These are phyloP conservation scores for Grammothele lineata DNA, from an alignment of 768 basidiomycete species.

Conservation along the genomic window DNA sequence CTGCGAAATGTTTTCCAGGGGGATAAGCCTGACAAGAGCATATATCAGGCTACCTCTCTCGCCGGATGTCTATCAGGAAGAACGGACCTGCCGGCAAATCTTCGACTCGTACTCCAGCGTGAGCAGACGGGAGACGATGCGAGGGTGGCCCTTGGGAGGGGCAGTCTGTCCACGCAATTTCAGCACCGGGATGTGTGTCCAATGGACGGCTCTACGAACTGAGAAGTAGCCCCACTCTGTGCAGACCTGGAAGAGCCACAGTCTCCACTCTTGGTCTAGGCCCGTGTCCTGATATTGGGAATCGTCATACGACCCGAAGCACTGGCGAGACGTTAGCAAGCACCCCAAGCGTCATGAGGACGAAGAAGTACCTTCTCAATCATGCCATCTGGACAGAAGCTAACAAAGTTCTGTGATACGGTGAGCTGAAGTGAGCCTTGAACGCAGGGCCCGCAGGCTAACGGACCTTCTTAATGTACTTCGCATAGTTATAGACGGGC, in stretches of 20 bases:
- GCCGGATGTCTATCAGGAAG: conserved; percentile 1
- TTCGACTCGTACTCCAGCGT: conserved; percentile 69
- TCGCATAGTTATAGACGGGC: conserved; percentile 67
- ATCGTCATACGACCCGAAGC: conserved; percentile 83
- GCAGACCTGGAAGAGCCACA: conserved; percentile 91
- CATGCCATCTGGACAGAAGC: conserved; percentile 49
- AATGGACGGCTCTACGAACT: conserved; percentile 33
- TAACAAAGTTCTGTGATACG: conserved; percentile 44
- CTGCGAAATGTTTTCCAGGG: conserved; percentile 67
- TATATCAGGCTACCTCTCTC: not conserved
- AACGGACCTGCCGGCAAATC: conserved; percentile 59
- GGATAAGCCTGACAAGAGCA: conserved; percentile 60
- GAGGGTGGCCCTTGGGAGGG: conserved; percentile 58
- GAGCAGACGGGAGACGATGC: conserved; percentile 76
- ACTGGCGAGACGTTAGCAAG: conserved; percentile 43
- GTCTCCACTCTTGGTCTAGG: conserved; percentile 73
- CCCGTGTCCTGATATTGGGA: conserved; percentile 55
- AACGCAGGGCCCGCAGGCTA: not conserved
- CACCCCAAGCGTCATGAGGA: not conserved
- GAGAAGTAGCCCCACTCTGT: conserved; percentile 96
- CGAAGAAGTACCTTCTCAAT: conserved; percentile 45
- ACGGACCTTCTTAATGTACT: conserved; percentile 67
- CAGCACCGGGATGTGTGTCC: too few relatives aligned
- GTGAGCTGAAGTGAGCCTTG: not conserved
- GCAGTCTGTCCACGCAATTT: conserved; percentile 46